Evolutionary conservation across 805 yeast species (phyloP), one percentile per base, ranked within the genome.

Genomic region (Saturnispora zaruensis): DNA sequence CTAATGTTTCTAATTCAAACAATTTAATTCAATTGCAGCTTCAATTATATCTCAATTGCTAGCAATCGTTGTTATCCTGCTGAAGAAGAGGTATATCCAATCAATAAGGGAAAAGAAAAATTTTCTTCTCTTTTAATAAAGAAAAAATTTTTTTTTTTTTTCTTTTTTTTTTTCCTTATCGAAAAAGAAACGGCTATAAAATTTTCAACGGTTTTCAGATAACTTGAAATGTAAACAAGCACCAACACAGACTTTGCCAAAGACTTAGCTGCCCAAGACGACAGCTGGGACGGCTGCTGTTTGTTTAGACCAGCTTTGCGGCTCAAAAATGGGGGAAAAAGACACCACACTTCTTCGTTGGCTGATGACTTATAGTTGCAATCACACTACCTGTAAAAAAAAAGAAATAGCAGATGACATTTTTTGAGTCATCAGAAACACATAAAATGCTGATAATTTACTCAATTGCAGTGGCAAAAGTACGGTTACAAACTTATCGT

Each of bases 11-110:
- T 28, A 28, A 7, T 28, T 28, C 32, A 41, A 5, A 1, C 23
- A 42, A 48, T 48, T 45, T 46, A 32, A 36, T 38, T 13, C 16
- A 43, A 44, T 53, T 51, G 45, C 34, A 42, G 20, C 25, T 28
- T 11, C 13, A 28, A 14, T 28, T 8, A 11, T 28, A 13, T 4
- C 13, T 28, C n/a, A 28, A 28, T 28, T 14, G 8, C 28, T 20
- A 9, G 16, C 28, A n/a, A 21, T 30, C n/a, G 14, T 26, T 24
- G 41, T 23, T 6, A 34, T 18, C 13, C 21, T 36, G 9, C 14
- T 18, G 24, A 36, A 36, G 40, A 38, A 38, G 24, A 38, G 28
- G 8, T 23, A 21, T 11, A 23, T 20, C n/a, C 13, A 21, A 23
- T 23, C 23, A 7, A 23, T 20, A 43, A 32, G 30, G 43, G 16